Evolutionary conservation across 2,329 filamentous ascomycete genomes (phyloP), one percentile per base, ranked within the genome.

Genomic region (Geosmithia morbida): DNA sequence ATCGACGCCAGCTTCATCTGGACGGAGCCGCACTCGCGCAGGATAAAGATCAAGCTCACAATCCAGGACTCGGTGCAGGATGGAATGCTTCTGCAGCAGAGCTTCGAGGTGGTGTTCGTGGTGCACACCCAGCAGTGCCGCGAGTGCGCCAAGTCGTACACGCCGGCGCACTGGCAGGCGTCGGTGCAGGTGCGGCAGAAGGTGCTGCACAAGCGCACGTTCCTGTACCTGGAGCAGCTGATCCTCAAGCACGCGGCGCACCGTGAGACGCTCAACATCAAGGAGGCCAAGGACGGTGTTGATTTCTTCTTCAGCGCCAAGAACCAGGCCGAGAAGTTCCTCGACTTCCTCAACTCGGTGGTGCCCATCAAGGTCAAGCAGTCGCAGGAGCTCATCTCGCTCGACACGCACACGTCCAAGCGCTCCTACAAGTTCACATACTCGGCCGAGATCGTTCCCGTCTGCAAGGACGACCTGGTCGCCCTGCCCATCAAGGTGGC

Each of bases 391-490:
- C 75, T 97, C 44, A 97, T 98, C 56, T 95, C 88, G 4, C 56
- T 95, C 87, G 4, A 81, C 87, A 78, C 83, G 13, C 92, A 98
- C 66, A 96, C 89, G 1, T 85, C 84, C 16, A 85, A 82, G 50
- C 92, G 87, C 65, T 88, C 83, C 33, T 97, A 90, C 76, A 98
- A 98, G 64, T 96, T 96, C 67, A 83, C 85, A 43, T 97, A 81
- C 66, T 94, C 88, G 0, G 80, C 84, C 47, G 87, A 96, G 61
- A 66, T 98, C 45, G 83, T 97, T 22, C 92, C 92, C 1, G 88
- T 98, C 45, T 97, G 92, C 72, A 95, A 96, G 65, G 92, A 98
- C 57, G 92, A 98, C 60, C 71, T 98, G 26, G 87, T 98, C n/a
- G 89, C 87, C 1, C 70, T 98, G 37, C 92, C 92, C 1, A 81